Evolutionary conservation across 768 basidiomycete genomes (phyloP), one percentile per base, ranked within the genome.

Genomic region (Boletales sp.): DNA sequence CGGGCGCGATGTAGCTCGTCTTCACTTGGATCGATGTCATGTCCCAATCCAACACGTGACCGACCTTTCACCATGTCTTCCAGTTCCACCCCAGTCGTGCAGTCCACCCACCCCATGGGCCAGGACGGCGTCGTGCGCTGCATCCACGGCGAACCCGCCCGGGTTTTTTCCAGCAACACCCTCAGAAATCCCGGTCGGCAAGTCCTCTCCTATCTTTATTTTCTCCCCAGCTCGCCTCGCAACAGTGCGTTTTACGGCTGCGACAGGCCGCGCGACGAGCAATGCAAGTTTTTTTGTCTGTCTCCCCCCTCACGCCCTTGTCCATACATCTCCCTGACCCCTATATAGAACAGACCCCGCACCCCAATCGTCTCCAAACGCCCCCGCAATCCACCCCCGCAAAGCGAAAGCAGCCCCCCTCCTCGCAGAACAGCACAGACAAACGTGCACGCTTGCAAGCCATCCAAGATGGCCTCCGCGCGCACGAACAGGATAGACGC

Each of bases 1-100:
- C 66, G 8, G 83, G 69, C 28, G 74, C 63, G 51, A 86, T 57
- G 57, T 80, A 78, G 47, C 68, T 73, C 42, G 78, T 77, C 37
- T 72, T 63, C 47, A 84, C 74, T 15, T 68, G 59, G 46, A 82
- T 75, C 59, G 31, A 21, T 21, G 21, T 47, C 32, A 41, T 37
- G 5, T 46, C 21, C 44, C 12, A 40, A 30, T 19, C 0, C n/a
- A 18, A 53, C 62, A 64, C 62, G 64, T 64, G 62, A 61, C 15
- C 8, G 18, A n/a, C 57, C 13, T 21, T 18, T 35, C 18, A 14
- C 32, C 32, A 33, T 33, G 32, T n/a, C n/a, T n/a, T n/a, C n/a
- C n/a, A n/a, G 43, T n/a, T 21, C 18, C n/a, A 37, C 37, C 25
- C 31, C 5, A 28, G 51, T 21, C 21, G 21, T 21, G 21, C 21